phyloP scores from a whole-genome alignment of 306 rosid genomes.

The Amphicarpaea edgeworthii region DNA sequence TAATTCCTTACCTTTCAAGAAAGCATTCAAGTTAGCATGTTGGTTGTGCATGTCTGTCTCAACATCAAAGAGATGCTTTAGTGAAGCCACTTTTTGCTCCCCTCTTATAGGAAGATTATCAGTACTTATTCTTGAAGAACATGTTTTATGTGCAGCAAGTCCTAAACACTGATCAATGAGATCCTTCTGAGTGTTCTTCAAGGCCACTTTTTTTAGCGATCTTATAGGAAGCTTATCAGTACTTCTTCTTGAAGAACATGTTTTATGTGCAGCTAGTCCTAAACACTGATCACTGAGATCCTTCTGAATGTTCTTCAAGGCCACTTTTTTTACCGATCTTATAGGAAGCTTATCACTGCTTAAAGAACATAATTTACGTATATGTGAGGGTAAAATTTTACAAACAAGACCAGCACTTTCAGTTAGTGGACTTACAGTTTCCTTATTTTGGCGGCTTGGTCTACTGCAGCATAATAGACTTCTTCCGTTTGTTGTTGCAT shows the following conservation, averaged over 20 bases:
- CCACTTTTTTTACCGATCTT: not conserved
- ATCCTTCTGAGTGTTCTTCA: not conserved
- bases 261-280: not conserved
- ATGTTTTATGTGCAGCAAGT: no score
- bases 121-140: no score
- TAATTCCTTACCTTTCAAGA: slow-evolving; percentile 18
- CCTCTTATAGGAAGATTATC: no score
- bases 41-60: not conserved
- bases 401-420: not conserved
- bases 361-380: slow-evolving; percentile 1
- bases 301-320: not conserved
- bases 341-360: slow-evolving; percentile 32
- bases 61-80: not conserved
- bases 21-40: not conserved
- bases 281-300: not conserved
- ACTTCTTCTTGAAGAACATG: no score
- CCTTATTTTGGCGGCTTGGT: not conserved
- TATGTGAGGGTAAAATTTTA: not conserved
- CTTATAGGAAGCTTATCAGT: no score
- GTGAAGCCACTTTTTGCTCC: no score
- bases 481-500: not conserved
- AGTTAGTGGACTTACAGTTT: slow-evolving; percentile 34
- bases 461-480: not conserved
- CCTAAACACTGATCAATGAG: not conserved
- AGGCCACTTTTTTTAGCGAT: not conserved